Conservation (phyloP, 2,329 filamentous ascomycete genomes). For the Rutstroemia sp. region DNA sequence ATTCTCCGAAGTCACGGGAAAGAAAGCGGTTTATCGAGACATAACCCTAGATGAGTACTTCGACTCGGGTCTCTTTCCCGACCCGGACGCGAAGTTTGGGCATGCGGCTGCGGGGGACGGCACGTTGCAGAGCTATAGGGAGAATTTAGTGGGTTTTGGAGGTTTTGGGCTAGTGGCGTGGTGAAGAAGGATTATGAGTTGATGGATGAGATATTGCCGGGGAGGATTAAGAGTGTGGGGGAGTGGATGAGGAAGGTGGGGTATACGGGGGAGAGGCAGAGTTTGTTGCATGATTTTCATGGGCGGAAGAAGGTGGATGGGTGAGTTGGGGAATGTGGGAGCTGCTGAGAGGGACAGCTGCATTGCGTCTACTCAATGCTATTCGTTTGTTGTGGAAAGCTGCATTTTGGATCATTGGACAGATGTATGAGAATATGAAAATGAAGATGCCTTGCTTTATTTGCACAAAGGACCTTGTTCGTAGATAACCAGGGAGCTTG, state of each 20-base stretch:
- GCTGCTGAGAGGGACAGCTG: too few relatives aligned
- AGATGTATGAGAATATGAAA: too few relatives aligned
- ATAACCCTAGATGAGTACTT: conserved; percentile 18
- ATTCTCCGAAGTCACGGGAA: conserved; percentile 17
- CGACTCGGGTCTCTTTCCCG: conserved; percentile 6
- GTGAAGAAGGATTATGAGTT: conserved; percentile 16
- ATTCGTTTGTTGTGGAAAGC: too few relatives aligned
- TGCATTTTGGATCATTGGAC: too few relatives aligned
- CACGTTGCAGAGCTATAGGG: conserved; percentile 14
- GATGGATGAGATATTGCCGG: conserved; percentile 20
- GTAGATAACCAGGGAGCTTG: too few relatives aligned
- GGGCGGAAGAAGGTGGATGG: background rate
- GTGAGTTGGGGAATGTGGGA: too few relatives aligned
- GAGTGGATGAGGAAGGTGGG: conserved; percentile 21
- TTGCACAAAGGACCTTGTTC: too few relatives aligned
- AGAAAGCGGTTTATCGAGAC: conserved; percentile 15
- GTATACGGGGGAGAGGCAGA: conserved; percentile 14
- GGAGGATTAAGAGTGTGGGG: conserved; percentile 16
- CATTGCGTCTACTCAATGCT: too few relatives aligned
- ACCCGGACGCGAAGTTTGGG: conserved; percentile 16
- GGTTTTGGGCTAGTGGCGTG: conserved; percentile 16
- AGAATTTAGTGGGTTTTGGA: conserved; percentile 21
- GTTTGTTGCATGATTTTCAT: conserved; percentile 15
- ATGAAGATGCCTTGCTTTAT: too few relatives aligned
- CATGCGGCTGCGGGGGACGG: conserved; percentile 13